Base-by-base conservation (phyloP, 2,329 filamentous ascomycete species). In the Xylaria arbuscula region DNA sequence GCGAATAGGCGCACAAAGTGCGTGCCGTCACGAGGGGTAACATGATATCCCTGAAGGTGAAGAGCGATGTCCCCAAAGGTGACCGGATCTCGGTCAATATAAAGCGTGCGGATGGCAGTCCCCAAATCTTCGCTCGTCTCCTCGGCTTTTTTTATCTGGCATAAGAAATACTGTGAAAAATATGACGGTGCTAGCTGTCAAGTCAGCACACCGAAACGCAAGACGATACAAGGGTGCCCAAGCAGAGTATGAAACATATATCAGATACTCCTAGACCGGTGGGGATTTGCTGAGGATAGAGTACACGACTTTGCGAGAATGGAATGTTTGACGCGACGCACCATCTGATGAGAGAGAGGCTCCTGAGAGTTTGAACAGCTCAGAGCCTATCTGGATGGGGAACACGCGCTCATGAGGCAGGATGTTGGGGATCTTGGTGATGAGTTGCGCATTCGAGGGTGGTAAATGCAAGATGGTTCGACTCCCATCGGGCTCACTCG, bases 1-100 rank as follows among this genome's bases (percentile, higher is more conserved):
- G 94, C 93, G 80, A 97, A 98, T 36, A 98, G 84, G 66, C 92
- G 93, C 74, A 98, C 94, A 80, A 95, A 98, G 80, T 98, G 93
- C 62, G 89, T 88, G 59, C 92, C 92, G 81, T 97, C 92, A 70
- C 88, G 88, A 2, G 95, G 94, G 64, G 87, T 86, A 68, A 98
- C 87, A 81, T 97, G 92, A 79, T 98, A 98, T 54, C 95, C 93
- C 83, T 97, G 94, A 24, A 98, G 85, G 83, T 98, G 94, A 64
- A 94, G 85, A 45, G 92, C 92, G 72, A 98, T 98, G 77, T 98
- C 93, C 75, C 86, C 87, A 79, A 98, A 98, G 0, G 94, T 98
- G 15, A 85, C 85, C 0, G 95, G 94, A 80, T 98, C 95, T 69
- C 95, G 91, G 80, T 98, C 95, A 76, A 98, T 98, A 81, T 98